These are phyloP conservation scores for Mycosphaerella sp. DNA, from an alignment of 2,329 filamentous ascomycete species.

Conservation along the genomic window DNA sequence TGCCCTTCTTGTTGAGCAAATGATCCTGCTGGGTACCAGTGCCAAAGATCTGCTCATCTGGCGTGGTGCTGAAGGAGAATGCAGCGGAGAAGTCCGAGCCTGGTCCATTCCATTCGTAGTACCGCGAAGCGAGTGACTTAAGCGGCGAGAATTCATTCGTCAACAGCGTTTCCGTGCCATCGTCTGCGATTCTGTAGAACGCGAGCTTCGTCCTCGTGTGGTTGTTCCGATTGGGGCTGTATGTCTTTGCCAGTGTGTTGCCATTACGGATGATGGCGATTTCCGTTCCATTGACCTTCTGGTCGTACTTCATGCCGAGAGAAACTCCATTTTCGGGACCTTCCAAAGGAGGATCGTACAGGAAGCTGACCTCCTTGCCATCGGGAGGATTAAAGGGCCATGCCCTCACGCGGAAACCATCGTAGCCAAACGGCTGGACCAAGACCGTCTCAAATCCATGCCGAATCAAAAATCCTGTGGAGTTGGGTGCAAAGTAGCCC, in stretches of 20 bases:
- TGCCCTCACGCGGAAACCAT: constrained; percentile 37
- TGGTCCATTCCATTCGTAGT: constrained; percentile 33
- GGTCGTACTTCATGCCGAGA: constrained; percentile 33
- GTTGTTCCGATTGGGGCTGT: constrained; percentile 28
- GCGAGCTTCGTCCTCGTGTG: constrained; percentile 33
- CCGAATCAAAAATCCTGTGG: constrained; percentile 32
- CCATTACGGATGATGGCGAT: constrained; percentile 34
- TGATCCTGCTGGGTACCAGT: constrained; percentile 30
- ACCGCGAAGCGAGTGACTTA: constrained; percentile 34
- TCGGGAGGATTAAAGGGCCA: constrained; percentile 36
- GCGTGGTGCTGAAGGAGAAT: constrained; percentile 35
- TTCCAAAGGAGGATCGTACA: constrained; percentile 38
- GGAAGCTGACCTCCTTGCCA: constrained; percentile 35
- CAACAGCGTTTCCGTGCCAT: constrained; percentile 35
- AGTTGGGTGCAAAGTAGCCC: constrained; percentile 22
- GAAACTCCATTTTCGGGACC: constrained; percentile 33
- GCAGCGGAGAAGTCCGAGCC: constrained; percentile 35
- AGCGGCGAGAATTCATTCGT: constrained; percentile 33
- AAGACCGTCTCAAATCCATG: constrained; percentile 38
- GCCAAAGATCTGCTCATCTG: constrained; percentile 32
- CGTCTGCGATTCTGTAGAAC: constrained; percentile 33
- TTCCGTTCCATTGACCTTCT: constrained; percentile 30
- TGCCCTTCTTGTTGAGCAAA: constrained; percentile 32
- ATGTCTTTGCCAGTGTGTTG: constrained; percentile 34
- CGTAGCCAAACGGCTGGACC: constrained; percentile 37